These are phyloP conservation scores for Tuber calosporum DNA, from an alignment of 495 filamentous ascomycete genomes.

Conservation along the genomic window DNA sequence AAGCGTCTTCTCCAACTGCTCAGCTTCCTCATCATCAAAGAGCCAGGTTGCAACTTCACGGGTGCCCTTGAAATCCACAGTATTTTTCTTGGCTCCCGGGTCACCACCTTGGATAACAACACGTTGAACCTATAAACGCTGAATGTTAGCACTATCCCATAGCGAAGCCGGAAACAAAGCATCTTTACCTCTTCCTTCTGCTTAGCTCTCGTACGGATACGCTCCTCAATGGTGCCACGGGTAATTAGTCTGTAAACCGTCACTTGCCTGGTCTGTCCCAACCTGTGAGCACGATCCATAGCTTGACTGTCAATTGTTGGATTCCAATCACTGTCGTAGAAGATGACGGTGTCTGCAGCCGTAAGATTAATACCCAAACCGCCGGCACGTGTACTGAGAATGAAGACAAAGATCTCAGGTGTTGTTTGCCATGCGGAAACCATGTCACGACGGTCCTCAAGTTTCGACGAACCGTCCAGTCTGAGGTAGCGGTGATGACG, in stretches of 20 bases:
- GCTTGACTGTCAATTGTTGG: slow-evolving; percentile 97
- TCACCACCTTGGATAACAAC: slow-evolving; percentile 93
- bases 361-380: slow-evolving; percentile 97
- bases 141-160: slow-evolving; percentile 5
- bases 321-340: slow-evolving; percentile 99
- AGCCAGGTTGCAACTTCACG: slow-evolving; percentile 42
- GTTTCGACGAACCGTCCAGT: slow-evolving; percentile 93
- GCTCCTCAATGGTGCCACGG: slow-evolving; percentile 93
- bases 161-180: background rate
- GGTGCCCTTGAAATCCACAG: slow-evolving; percentile 49
- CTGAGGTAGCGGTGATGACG: slow-evolving; percentile 98
- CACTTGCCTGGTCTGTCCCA: slow-evolving; percentile 92
- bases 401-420: slow-evolving; percentile 91
- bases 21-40: slow-evolving; percentile 41
- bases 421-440: slow-evolving; percentile 88
- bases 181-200: slow-evolving; percentile 76
- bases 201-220: slow-evolving; percentile 91
- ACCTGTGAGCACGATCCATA: slow-evolving; percentile 97
- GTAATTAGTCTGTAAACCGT: slow-evolving; percentile 98
- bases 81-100: slow-evolving; percentile 53
- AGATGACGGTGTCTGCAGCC: slow-evolving; percentile 83
- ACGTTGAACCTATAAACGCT: slow-evolving; percentile 61
- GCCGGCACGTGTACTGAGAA: slow-evolving; percentile 91
- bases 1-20: slow-evolving; percentile 45
- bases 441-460: slow-evolving; percentile 93